Percentiles rank a stretch among this genome's conserved stretches.
phyloP scores from a whole-genome alignment of 352 stramenopile species.

The Globisporangium cederbergense region DNA sequence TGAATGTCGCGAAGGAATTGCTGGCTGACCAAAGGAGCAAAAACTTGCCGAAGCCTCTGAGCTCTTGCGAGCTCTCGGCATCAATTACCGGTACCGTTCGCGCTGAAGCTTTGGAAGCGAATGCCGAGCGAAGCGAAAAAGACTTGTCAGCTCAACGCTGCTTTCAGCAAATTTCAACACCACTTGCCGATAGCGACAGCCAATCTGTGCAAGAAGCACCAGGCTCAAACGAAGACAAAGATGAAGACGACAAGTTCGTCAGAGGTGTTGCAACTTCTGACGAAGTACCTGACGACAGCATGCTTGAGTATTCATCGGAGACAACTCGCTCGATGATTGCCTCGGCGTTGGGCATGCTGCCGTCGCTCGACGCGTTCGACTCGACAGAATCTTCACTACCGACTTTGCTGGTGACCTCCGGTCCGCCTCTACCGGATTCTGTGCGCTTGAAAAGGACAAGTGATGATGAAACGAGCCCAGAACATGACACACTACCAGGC shows the following conservation, averaged over 20 bases:
- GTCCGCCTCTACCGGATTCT: constrained; percentile 9
- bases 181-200: background rate
- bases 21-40: background rate
- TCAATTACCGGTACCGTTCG: background rate
- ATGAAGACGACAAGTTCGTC: background rate
- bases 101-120: background rate
- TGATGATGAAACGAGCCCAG: background rate
- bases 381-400: background rate
- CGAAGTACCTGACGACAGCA: background rate
- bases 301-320: constrained; percentile 38
- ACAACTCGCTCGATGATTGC: constrained; percentile 33
- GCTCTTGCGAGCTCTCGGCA: background rate
- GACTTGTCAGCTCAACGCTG: background rate
- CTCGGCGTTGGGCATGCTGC: constrained; percentile 32
- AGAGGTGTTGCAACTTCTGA: background rate
- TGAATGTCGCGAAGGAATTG: background rate
- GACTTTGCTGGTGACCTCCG: background rate
- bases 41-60: background rate
- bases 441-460: background rate
- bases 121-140: background rate
- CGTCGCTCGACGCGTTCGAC: constrained; percentile 14
- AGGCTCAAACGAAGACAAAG: background rate
- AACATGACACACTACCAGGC: too few species aligned
- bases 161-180: background rate
- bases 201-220: background rate